Conservation (phyloP, 2,329 filamentous ascomycete genomes). For the Eurotiales sp. region DNA sequence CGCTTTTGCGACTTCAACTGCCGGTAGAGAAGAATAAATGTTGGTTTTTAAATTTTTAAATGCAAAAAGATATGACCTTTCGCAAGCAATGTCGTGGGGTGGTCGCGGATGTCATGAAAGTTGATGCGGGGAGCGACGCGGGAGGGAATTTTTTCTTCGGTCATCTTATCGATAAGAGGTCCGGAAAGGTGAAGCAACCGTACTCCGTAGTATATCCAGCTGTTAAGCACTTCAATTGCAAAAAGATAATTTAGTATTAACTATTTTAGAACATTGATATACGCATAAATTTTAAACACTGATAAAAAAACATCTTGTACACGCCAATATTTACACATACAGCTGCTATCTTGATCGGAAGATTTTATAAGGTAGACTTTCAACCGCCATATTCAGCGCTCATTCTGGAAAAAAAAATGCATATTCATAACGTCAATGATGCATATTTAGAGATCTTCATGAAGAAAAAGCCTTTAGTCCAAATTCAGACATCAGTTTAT, state of each 20-base stretch:
- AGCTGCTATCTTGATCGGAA: neutral
- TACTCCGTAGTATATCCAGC: too few relatives aligned
- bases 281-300: too few relatives aligned
- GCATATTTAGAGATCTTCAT: neutral
- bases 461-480: neutral
- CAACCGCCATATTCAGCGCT: neutral
- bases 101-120: too few relatives aligned
- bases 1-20: neutral
- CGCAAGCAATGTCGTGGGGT: too few relatives aligned
- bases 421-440: neutral
- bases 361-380: neutral
- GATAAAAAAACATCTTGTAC: neutral
- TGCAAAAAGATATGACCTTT: too few relatives aligned
- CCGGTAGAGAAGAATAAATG: neutral
- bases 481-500: neutral
- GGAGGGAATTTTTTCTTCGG: too few relatives aligned
- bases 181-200: too few relatives aligned
- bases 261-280: too few relatives aligned
- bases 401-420: neutral
- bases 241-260: too few relatives aligned
- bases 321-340: neutral
- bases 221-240: too few relatives aligned
- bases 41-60: too few relatives aligned
- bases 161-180: slow-evolving; percentile 11
- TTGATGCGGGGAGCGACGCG: too few relatives aligned